Conservation (phyloP, 495 filamentous ascomycete species). For the Penicillium alfredii region DNA sequence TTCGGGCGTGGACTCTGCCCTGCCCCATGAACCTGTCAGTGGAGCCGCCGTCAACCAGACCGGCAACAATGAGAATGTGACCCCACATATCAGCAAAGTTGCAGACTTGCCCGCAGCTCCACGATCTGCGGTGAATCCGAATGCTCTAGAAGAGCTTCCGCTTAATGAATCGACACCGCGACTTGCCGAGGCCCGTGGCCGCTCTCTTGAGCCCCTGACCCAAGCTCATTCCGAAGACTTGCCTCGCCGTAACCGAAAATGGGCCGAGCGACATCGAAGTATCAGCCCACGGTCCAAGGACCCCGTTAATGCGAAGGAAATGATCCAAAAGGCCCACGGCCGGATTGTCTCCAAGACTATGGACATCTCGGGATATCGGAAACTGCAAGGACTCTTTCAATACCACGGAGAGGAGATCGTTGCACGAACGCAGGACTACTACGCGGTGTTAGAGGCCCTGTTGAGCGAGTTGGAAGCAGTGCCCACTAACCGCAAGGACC, state of each 20-base stretch:
- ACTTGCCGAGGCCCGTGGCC: slow-evolving; percentile 2
- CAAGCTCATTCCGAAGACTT: slow-evolving; percentile 11
- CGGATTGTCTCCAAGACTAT: slow-evolving; percentile 65
- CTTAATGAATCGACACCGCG: slow-evolving; percentile 24
- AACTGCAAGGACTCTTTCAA: slow-evolving; percentile 74
- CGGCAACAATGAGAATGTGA: slow-evolving; percentile 27
- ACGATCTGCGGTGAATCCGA: slow-evolving; percentile 6
- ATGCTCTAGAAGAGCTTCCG: slow-evolving; percentile 14
- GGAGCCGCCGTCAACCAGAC: neutral
- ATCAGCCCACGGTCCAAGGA: slow-evolving; percentile 40
- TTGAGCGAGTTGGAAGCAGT: slow-evolving; percentile 68
- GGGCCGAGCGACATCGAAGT: slow-evolving; percentile 26
- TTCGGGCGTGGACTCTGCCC: neutral
- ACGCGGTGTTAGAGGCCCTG: slow-evolving; percentile 64
- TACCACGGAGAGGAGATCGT: slow-evolving; percentile 54
- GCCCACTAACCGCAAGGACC: slow-evolving; percentile 24
- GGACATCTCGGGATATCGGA: slow-evolving; percentile 84
- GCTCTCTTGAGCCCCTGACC: neutral
- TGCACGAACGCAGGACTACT: slow-evolving; percentile 52
- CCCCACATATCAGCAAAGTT: slow-evolving; percentile 8
- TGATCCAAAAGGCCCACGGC: slow-evolving; percentile 71
- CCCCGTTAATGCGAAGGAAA: slow-evolving; percentile 42
- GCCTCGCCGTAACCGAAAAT: slow-evolving; percentile 21
- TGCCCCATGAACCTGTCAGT: slow-evolving; percentile 6
- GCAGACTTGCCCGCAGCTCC: slow-evolving; percentile 13